Evolutionary conservation across 2,329 filamentous ascomycete species (phyloP).

Genomic region (Neoascochyta sp.): DNA sequence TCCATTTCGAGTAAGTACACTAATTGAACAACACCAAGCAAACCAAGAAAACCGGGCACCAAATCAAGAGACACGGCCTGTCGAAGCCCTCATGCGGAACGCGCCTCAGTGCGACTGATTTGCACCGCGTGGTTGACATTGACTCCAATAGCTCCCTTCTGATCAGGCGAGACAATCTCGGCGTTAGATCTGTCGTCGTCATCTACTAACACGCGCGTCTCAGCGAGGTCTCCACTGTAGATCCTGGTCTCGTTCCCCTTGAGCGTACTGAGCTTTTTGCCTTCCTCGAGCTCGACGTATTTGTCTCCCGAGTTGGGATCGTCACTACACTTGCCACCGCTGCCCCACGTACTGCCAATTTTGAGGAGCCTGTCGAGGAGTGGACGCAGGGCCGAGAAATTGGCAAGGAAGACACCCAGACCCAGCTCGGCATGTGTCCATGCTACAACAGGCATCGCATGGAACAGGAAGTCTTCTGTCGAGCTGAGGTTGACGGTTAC

Average conservation of each 20-base stretch:
- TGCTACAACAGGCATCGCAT: constrained; percentile 13
- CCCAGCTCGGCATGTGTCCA: constrained; percentile 11
- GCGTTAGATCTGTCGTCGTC: constrained; percentile 7
- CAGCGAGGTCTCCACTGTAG: constrained; percentile 7
- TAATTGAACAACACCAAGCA: too few species aligned
- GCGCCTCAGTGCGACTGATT: too few species aligned
- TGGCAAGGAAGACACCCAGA: constrained; percentile 12
- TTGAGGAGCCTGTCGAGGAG: constrained; percentile 10
- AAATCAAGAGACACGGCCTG: too few species aligned
- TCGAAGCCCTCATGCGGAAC: too few species aligned
- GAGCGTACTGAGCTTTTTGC: background rate
- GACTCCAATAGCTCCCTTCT: too few species aligned
- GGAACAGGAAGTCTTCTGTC: constrained; percentile 9
- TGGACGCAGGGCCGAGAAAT: constrained; percentile 10
- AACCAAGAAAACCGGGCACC: too few species aligned
- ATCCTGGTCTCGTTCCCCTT: constrained; percentile 7
- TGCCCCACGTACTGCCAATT: constrained; percentile 7
- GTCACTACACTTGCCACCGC: constrained; percentile 5
- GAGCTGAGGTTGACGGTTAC: constrained; percentile 32
- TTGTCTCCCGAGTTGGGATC: constrained; percentile 6
- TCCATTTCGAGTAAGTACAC: too few species aligned
- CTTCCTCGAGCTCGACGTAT: constrained; percentile 9
- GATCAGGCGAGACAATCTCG: too few species aligned
- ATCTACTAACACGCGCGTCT: constrained; percentile 4
- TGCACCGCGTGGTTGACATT: too few species aligned